Percentiles rank a stretch among this genome's conserved stretches.
Conservation (phyloP, 2,329 filamentous ascomycete species). For the Chaetothyriales sp. region DNA sequence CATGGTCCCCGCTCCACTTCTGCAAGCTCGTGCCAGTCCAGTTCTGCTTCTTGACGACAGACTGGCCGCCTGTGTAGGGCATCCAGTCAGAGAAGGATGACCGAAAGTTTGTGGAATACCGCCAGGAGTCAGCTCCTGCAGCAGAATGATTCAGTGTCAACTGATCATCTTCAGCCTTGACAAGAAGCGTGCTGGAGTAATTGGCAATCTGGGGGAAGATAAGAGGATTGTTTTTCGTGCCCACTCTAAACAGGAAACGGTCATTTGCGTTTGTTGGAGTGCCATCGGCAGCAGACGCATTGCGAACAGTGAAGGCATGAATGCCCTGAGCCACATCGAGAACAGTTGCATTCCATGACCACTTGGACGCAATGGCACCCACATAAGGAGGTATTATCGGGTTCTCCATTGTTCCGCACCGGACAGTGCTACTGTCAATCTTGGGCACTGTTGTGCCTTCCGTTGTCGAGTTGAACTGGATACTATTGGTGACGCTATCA, state of each 20-base stretch:
- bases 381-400: conserved; percentile 26
- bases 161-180: conserved; percentile 24
- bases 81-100: conserved; percentile 45
- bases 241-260: conserved; percentile 47
- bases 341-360: conserved; percentile 39
- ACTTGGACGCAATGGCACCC: conserved; percentile 40
- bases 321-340: conserved; percentile 43
- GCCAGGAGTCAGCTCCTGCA: conserved; percentile 46
- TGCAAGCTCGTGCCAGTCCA: conserved; percentile 47
- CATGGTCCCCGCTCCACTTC: conserved; percentile 45
- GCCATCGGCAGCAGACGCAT: conserved; percentile 29
- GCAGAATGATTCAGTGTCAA: conserved; percentile 44
- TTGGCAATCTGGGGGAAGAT: conserved; percentile 42
- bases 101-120: conserved; percentile 48
- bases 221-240: conserved; percentile 43
- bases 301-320: conserved; percentile 42
- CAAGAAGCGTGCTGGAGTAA: conserved; percentile 41
- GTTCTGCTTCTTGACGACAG: conserved; percentile 31
- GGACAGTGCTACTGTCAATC: conserved; percentile 31
- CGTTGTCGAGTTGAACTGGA: conserved; percentile 40
- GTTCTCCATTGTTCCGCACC: conserved; percentile 30
- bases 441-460: conserved; percentile 29
- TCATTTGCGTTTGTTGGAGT: conserved; percentile 39
- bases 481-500: conserved; percentile 34
- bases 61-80: conserved; percentile 38